A percentile compares a stretch with the other conserved stretches of the same genome.
These are phyloP conservation scores for Polytrichum commune DNA, from an alignment of 225 moss, liverwort and hornwort genomes.

Conservation along the genomic window DNA sequence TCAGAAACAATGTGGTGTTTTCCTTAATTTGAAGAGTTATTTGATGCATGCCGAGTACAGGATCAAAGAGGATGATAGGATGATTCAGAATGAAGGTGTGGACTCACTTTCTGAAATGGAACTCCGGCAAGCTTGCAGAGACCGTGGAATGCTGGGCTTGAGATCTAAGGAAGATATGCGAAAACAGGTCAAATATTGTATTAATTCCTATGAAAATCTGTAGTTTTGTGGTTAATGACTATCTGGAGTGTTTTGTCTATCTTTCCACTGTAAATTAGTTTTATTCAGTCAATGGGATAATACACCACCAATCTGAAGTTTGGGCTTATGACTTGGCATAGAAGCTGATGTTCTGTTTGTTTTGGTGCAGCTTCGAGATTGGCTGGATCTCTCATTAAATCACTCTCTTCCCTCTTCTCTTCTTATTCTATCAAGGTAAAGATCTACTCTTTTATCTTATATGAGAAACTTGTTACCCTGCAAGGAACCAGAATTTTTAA, in stretches of 20 bases:
- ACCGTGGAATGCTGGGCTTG: conserved; percentile 97
- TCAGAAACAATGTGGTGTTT: too few species aligned
- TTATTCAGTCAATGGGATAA: too few species aligned
- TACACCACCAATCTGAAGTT: too few species aligned
- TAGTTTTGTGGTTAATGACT: not conserved
- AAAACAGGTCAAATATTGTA: conserved; percentile 47
- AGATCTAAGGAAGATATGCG: conserved; percentile 87
- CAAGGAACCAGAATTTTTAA: too few species aligned
- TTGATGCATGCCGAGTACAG: conserved; percentile 22
- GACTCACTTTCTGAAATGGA: conserved; percentile 87
- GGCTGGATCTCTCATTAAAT: conserved; percentile 97
- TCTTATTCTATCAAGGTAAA: conserved; percentile 92
- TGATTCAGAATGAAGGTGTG: conserved; percentile 94
- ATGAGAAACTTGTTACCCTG: not conserved
- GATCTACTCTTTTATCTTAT: not conserved
- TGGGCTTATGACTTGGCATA: not conserved
- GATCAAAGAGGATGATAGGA: conserved; percentile 96
- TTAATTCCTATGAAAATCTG: not conserved
- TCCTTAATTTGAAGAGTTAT: too few species aligned
- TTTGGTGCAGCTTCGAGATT: conserved; percentile 78
- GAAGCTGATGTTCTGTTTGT: not conserved
- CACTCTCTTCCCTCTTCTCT: conserved; percentile 96
- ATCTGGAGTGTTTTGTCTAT: too few species aligned
- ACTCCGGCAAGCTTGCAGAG: conserved; percentile 93
- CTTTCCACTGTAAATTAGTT: too few species aligned